A percentile compares a stretch with the other conserved stretches of the same genome.
Conservation (phyloP, 148 eudicot species). For the Chenopodium suecicum region DNA sequence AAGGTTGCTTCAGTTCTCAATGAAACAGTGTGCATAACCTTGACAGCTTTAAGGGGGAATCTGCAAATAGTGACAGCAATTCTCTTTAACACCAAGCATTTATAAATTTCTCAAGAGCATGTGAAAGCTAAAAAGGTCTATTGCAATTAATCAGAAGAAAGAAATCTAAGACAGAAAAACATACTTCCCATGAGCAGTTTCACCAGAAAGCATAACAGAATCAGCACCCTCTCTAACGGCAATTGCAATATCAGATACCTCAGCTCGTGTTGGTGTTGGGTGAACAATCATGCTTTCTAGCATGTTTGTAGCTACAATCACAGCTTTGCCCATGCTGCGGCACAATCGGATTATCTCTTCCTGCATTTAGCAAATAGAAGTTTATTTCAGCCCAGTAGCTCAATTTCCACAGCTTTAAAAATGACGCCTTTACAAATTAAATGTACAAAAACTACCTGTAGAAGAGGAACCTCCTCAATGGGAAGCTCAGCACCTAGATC, state of each 20-base stretch:
- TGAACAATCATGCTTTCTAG: conserved; percentile 98
- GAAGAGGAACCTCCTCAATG: conserved; percentile 78
- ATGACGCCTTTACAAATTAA: not conserved
- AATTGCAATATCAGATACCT: conserved; percentile 97
- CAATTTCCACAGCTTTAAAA: not conserved
- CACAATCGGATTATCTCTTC: conserved; percentile 89
- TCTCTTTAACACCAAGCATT: not conserved
- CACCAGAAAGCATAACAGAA: conserved; percentile 99
- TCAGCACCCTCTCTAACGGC: conserved; percentile 98
- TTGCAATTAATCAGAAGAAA: conserved; percentile 11
- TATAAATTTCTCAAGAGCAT: not conserved
- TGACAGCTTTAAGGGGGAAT: conserved; percentile 96
- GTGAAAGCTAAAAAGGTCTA: not conserved
- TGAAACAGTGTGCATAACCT: conserved; percentile 97
- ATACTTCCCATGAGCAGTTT: conserved; percentile 99
- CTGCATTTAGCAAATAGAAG: conserved; percentile 36
- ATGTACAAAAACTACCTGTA: conserved; percentile 53
- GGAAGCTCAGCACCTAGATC: conserved; percentile 94
- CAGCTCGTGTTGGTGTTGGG: conserved; percentile 99
- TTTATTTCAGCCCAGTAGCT: conserved; percentile 6
- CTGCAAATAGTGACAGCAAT: conserved; percentile 36
- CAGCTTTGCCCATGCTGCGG: conserved; percentile 97
- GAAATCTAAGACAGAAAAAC: conserved; percentile 22
- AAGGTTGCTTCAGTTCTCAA: conserved; percentile 90
- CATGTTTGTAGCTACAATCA: conserved; percentile 99